Evolutionary conservation across 306 rosid genomes (phyloP), one percentile per base, ranked within the genome.

Genomic region (Ammopiptanthus mongolicus): DNA sequence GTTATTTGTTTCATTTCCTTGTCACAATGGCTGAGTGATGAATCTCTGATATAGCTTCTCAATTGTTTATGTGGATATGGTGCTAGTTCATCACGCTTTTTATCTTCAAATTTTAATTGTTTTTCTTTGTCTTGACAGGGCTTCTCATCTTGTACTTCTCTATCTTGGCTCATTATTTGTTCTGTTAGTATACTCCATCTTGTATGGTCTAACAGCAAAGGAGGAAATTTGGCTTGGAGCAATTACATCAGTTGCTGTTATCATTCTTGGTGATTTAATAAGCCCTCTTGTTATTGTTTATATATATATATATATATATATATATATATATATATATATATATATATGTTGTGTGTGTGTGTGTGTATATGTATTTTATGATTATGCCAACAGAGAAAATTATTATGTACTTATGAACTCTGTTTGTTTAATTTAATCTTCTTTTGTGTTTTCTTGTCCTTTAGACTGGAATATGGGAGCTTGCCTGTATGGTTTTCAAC

Each of bases 401-500:
- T 74, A 72, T 79, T 52, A 53, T 79, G 73, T 50, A 12, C 41
- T 25, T 60, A 59, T 58, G 33, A 60, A 56, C 65, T 58, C 56
- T 55, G 56, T 55, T 81, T 69, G 33, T 28, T 62, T 75, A 28
- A 47, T 70, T 41, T 68, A 21, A 72, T 75, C 5, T 37, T 39
- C 58, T 28, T 46, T 36, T 70, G 61, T 70, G 55, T 77, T 72
- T 64, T 75, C 13, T 18, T 76, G 64, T 68, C 81, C 36, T 86
- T 80, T 80, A 96, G 99, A 96, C 85, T 96, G 99, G 99, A 96
- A 96, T 81, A 88, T 96, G 88, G 99, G 99, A 10, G 97, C 98
- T 41, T 96, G 99, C 86, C 79, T 96, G 69, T 96, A 96, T 86
- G 98, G 99, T 47, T 96, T 96, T 83, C 81, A 89, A 79, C 99